phyloP scores from a whole-genome alignment of 208 protist genomes.

The Trichomonas vaginalis region DNA sequence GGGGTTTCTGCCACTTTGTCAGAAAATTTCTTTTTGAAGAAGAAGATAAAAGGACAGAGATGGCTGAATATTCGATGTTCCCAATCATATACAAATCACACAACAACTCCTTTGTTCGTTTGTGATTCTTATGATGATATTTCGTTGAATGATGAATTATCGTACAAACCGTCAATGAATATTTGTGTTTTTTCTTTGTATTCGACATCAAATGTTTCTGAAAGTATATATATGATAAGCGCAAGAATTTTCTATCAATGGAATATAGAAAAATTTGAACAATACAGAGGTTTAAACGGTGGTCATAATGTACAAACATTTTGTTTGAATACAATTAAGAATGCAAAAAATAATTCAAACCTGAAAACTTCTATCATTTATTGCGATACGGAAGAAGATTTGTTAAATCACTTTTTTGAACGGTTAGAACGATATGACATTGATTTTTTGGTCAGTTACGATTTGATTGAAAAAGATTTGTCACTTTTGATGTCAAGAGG shows the following conservation, averaged over 20 bases:
- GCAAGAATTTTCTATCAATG: background rate
- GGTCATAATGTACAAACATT: background rate
- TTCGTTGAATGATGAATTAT: background rate
- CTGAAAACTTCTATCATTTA: background rate
- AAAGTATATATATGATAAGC: background rate
- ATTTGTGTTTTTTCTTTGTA: background rate
- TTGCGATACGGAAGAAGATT: background rate
- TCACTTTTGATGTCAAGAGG: background rate
- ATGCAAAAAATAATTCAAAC: background rate
- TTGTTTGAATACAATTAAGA: background rate
- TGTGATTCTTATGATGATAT: background rate
- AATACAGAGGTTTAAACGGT: background rate
- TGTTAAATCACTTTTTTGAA: background rate
- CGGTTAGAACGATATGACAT: background rate
- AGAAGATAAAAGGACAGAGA: background rate
- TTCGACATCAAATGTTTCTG: background rate
- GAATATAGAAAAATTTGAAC: background rate
- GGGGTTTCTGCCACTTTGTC: background rate
- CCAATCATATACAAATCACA: background rate
- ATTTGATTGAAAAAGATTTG: background rate
- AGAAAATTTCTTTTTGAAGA: background rate
- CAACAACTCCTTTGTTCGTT: background rate
- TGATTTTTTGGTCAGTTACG: background rate
- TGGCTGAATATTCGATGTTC: background rate
- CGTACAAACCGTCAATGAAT: background rate